Percentiles rank a stretch among this genome's conserved stretches.
phyloP scores from a whole-genome alignment of 2,329 filamentous ascomycete genomes.

The Stagonosporopsis tanaceti region DNA sequence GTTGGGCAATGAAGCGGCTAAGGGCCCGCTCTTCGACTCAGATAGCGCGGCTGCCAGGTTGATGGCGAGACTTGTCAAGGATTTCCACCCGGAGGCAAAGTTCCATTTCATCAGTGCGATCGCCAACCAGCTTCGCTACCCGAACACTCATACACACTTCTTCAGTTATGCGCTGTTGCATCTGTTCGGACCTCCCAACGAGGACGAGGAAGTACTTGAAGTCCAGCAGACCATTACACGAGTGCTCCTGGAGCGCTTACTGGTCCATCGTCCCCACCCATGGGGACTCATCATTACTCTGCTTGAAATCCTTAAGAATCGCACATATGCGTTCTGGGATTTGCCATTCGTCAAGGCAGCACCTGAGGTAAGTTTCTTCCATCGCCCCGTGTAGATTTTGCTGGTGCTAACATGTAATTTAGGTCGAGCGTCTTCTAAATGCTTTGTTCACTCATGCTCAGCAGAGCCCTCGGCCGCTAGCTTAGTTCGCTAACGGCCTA shows the following conservation, averaged over 20 bases:
- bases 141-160: constrained; percentile 89
- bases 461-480: constrained; percentile 54
- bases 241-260: constrained; percentile 84
- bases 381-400: constrained; percentile 14
- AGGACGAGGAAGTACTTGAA: constrained; percentile 74
- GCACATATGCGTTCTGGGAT: constrained; percentile 90
- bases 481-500: constrained; percentile 30
- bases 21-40: constrained; percentile 70
- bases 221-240: constrained; percentile 91
- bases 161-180: constrained; percentile 87
- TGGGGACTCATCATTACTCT: constrained; percentile 93
- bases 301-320: constrained; percentile 89
- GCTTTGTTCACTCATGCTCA: constrained; percentile 57
- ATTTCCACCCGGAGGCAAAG: constrained; percentile 77
- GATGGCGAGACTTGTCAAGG: constrained; percentile 78
- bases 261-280: constrained; percentile 90
- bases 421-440: constrained; percentile 58
- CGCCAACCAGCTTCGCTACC: constrained; percentile 89
- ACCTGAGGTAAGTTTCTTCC: constrained; percentile 68
- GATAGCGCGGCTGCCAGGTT: constrained; percentile 74
- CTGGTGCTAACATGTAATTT: constrained; percentile 24
- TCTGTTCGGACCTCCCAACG: constrained; percentile 69
- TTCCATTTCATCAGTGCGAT: constrained; percentile 87
- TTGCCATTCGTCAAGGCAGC: constrained; percentile 89
- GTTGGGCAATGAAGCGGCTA: constrained; percentile 65